Evolutionary conservation across 371 early-diverging fungal species (phyloP), one percentile per base, ranked within the genome.

Genomic region (Mortierella sp.): DNA sequence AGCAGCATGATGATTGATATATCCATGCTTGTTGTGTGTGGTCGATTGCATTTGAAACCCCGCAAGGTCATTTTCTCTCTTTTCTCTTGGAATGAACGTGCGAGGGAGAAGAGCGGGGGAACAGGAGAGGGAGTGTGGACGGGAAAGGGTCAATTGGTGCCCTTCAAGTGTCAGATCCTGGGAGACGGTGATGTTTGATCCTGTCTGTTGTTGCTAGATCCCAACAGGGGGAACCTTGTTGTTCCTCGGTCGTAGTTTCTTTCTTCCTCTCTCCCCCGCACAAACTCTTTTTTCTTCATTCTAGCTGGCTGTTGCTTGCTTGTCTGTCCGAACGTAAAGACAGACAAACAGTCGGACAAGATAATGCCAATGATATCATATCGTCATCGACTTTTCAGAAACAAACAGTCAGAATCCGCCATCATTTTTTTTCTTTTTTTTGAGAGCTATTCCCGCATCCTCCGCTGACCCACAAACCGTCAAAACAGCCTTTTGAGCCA

Each of bases 321-420:
- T 16, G 40, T 61, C 31, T 61, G n/a, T n/a, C n/a, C 61, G n/a
- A 53, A 26, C 13, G n/a, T 53, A 53, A 53, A 26, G 9, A 53
- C 24, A 53, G 24, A 53, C 5, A 29, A 45, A 7, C 13, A 8
- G 24, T 26, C 45, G 3, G 3, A 31, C 67, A 39, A 48, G 37
- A 40, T 53, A 53, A 69, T 53, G 53, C 26, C 55, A 40, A 71
- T 71, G 71, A 71, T 71, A 71, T 71, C 71, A 71, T 71, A 44
- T 48, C 71, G 50, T 71, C 71, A 64, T 64, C 64, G 39, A n/a
- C 44, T 50, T 5, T 44, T 45, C 45, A 63, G 44, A 63, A 70
- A 68, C 24, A 48, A 64, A 34, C 39, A 58, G 58, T 34, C 58
- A 58, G 58, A 48, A n/a, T 53, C 53, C 58, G 58, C 58, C 34